Conservation (phyloP, 2,329 filamentous ascomycete genomes). For the Penicillium sp. region DNA sequence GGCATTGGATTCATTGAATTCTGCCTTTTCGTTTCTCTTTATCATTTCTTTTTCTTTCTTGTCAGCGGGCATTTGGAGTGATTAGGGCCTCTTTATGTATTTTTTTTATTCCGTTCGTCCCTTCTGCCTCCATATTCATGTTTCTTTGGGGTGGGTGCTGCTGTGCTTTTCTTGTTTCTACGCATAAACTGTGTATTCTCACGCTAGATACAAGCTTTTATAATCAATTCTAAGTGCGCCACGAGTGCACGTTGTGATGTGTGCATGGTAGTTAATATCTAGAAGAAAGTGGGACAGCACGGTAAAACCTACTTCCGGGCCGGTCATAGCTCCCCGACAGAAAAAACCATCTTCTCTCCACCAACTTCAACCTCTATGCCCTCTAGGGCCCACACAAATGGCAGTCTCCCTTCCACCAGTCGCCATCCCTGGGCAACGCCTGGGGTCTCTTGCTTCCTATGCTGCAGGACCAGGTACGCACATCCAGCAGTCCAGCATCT, state of each 20-base stretch:
- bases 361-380: constrained; percentile 3
- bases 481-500: constrained; percentile 69
- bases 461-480: constrained; percentile 79
- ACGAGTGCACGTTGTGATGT: no score
- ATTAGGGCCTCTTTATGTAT: constrained; percentile 20
- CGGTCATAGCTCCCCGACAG: constrained; percentile 5
- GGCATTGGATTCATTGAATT: constrained; percentile 32
- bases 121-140: constrained; percentile 20
- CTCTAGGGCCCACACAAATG: constrained; percentile 23
- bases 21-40: constrained; percentile 4
- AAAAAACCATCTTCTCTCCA: constrained; percentile 8
- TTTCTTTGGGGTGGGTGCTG: constrained; percentile 18
- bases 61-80: constrained; percentile 38
- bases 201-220: constrained; percentile 28
- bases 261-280: no score
- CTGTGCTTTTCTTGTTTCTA: constrained; percentile 23
- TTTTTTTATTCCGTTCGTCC: constrained; percentile 15
- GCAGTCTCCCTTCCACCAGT: constrained; percentile 43
- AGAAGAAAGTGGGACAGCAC: no score
- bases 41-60: constrained; percentile 16
- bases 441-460: constrained; percentile 67
- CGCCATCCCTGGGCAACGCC: constrained; percentile 76
- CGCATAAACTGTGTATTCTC: constrained; percentile 31
- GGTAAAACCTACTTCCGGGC: constrained; percentile 17
- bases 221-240: constrained; percentile 19